Conservation (phyloP, 768 basidiomycete genomes). For the Collybiopsis confluens region DNA sequence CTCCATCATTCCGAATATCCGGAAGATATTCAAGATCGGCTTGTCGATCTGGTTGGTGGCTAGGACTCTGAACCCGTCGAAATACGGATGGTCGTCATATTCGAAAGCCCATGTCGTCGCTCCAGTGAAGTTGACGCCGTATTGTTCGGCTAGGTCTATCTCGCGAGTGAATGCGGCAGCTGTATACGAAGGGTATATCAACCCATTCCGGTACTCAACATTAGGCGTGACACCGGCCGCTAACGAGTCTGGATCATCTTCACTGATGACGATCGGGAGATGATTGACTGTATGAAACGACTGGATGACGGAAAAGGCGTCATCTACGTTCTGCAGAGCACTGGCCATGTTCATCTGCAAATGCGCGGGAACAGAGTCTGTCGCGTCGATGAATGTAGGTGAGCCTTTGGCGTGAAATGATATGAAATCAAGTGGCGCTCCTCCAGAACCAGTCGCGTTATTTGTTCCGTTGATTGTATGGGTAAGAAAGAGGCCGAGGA, state of each 20-base stretch:
- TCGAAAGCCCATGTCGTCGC: constrained; percentile 15
- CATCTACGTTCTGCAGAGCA: constrained; percentile 12
- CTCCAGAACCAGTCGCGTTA: constrained; percentile 9
- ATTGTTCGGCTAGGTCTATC: constrained; percentile 10
- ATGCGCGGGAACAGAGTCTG: constrained; percentile 11
- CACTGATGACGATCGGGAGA: constrained; percentile 13
- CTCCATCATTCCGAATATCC: constrained; percentile 15
- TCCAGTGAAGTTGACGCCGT: constrained; percentile 14
- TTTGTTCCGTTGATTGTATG: constrained; percentile 13
- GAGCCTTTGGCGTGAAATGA: constrained; percentile 16
- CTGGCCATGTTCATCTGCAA: constrained; percentile 15
- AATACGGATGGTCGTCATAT: constrained; percentile 14
- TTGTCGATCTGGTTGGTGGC: constrained; percentile 16
- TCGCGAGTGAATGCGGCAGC: constrained; percentile 14
- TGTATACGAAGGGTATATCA: constrained; percentile 15
- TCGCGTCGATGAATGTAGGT: constrained; percentile 12
- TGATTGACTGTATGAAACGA: constrained; percentile 12
- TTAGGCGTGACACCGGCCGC: constrained; percentile 11
- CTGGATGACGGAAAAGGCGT: constrained; percentile 13
- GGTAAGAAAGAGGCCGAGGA: constrained; percentile 13
- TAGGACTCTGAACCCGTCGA: constrained; percentile 14
- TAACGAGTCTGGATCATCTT: constrained; percentile 15
- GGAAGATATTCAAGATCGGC: constrained; percentile 13
- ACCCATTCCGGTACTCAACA: constrained; percentile 14
- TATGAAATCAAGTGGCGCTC: constrained; percentile 14